Evolutionary conservation across 2,329 filamentous ascomycete genomes (phyloP).

Genomic region (Xylaria sp.): DNA sequence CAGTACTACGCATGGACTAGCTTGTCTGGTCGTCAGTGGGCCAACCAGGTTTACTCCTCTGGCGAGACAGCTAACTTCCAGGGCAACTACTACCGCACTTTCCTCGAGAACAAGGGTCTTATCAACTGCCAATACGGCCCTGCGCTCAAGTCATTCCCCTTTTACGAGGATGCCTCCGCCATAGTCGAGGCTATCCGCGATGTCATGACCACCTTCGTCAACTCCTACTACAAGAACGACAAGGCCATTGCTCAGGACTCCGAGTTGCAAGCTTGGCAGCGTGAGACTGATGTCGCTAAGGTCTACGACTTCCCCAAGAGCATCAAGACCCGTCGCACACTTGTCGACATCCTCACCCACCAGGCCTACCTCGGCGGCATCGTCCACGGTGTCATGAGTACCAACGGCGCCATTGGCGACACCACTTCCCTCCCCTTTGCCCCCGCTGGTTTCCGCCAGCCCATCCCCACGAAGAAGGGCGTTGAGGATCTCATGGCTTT

Average conservation of each 20-base stretch:
- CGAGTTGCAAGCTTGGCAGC: constrained; percentile 53
- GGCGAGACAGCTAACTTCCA: constrained; percentile 25
- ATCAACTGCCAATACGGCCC: constrained; percentile 45
- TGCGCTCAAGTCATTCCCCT: constrained; percentile 49
- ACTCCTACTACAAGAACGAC: constrained; percentile 50
- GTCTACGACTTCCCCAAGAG: constrained; percentile 50
- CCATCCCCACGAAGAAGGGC: constrained; percentile 48
- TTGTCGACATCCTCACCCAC: constrained; percentile 51
- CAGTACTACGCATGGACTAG: constrained; percentile 43
- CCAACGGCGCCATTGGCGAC: constrained; percentile 45
- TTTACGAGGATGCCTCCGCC: constrained; percentile 48
- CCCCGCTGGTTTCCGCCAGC: constrained; percentile 48
- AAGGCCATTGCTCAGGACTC: constrained; percentile 43
- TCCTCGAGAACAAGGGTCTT: constrained; percentile 45
- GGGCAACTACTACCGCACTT: constrained; percentile 26
- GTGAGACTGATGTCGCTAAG: constrained; percentile 47
- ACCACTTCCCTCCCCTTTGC: constrained; percentile 50
- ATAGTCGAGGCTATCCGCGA: constrained; percentile 45
- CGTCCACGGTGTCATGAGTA: constrained; percentile 51
- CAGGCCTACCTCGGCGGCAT: constrained; percentile 45
- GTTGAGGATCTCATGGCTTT: constrained; percentile 41
- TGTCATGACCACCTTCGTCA: constrained; percentile 50
- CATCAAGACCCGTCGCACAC: constrained; percentile 32
- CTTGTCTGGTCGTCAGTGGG: constrained; percentile 38
- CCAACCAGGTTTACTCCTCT: constrained; percentile 20